Evolutionary conservation across 2,329 filamentous ascomycete genomes (phyloP).

Genomic region (Scytalidium sp.): DNA sequence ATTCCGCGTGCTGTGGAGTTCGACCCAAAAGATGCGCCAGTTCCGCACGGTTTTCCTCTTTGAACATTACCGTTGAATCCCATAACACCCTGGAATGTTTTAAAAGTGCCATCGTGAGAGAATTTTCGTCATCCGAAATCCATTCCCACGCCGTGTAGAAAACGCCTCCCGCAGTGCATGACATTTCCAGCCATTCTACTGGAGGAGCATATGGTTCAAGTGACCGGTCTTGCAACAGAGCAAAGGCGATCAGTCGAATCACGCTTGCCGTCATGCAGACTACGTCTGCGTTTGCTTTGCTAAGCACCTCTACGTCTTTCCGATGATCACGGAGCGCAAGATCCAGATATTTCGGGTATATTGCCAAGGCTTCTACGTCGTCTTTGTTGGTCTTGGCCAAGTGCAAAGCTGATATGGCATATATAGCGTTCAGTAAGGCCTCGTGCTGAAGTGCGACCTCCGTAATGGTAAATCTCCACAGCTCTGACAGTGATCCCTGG

Average conservation of each 20-base stretch:
- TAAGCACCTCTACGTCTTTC: slow-evolving; percentile 11
- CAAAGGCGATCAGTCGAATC: slow-evolving; percentile 14
- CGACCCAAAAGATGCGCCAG: slow-evolving; percentile 11
- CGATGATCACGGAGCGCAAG: slow-evolving; percentile 14
- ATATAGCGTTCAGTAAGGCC: slow-evolving; percentile 16
- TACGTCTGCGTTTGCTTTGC: slow-evolving; percentile 13
- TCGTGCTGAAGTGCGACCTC: slow-evolving; percentile 15
- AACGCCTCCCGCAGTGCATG: slow-evolving; percentile 3
- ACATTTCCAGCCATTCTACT: slow-evolving; percentile 15
- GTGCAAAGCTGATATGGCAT: slow-evolving; percentile 17
- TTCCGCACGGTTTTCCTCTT: slow-evolving; percentile 9
- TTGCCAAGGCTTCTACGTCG: slow-evolving; percentile 6
- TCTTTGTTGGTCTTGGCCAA: slow-evolving; percentile 10
- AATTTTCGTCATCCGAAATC: slow-evolving; percentile 8
- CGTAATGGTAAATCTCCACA: slow-evolving; percentile 7
- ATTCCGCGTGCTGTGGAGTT: slow-evolving; percentile 4
- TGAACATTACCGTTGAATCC: slow-evolving; percentile 5
- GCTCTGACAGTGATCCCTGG: not conserved
- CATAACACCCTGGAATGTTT: slow-evolving; percentile 2
- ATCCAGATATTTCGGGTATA: slow-evolving; percentile 14
- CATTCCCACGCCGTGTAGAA: slow-evolving; percentile 12
- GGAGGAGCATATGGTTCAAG: slow-evolving; percentile 14
- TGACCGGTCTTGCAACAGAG: slow-evolving; percentile 11
- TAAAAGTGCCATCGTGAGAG: slow-evolving; percentile 11
- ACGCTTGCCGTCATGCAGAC: slow-evolving; percentile 14